Percentiles rank a stretch among this genome's conserved stretches.
Conservation (phyloP, 495 filamentous ascomycete species). For the Podospora comata region DNA sequence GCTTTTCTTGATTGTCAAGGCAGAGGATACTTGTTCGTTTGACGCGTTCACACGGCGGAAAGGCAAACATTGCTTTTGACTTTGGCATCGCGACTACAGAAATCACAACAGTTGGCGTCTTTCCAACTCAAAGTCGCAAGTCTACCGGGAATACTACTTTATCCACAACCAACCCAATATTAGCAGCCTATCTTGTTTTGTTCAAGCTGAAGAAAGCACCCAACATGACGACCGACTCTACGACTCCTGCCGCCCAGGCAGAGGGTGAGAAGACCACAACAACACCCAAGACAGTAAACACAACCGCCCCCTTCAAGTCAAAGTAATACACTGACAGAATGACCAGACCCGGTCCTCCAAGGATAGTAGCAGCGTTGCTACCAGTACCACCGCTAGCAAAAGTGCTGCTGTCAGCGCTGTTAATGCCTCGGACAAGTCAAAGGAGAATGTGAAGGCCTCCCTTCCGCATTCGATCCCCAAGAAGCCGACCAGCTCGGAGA, state of each 20-base stretch:
- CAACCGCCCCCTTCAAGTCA: too few species aligned
- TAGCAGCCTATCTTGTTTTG: not conserved
- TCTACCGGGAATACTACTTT: not conserved
- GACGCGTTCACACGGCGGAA: not conserved
- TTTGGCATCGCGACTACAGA: not conserved
- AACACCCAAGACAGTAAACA: too few species aligned
- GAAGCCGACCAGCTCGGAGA: not conserved
- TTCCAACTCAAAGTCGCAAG: not conserved
- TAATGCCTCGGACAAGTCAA: not conserved
- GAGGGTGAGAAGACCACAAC: too few species aligned
- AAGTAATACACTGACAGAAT: not conserved
- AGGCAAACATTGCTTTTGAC: not conserved
- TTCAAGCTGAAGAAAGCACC: not conserved
- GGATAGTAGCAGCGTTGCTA: not conserved
- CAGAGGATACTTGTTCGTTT: not conserved
- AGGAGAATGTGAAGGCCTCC: not conserved
- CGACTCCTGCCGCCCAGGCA: too few species aligned
- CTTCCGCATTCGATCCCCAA: not conserved
- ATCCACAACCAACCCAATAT: not conserved
- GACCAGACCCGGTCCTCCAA: not conserved
- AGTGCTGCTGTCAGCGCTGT: not conserved
- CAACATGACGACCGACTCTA: not conserved
- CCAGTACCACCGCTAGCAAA: not conserved
- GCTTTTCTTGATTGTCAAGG: not conserved
- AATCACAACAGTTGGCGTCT: not conserved